A percentile compares a stretch with the other conserved stretches of the same genome.
phyloP scores from a whole-genome alignment of 1,284 basidiomycete species.

The Boletus holoroseus region DNA sequence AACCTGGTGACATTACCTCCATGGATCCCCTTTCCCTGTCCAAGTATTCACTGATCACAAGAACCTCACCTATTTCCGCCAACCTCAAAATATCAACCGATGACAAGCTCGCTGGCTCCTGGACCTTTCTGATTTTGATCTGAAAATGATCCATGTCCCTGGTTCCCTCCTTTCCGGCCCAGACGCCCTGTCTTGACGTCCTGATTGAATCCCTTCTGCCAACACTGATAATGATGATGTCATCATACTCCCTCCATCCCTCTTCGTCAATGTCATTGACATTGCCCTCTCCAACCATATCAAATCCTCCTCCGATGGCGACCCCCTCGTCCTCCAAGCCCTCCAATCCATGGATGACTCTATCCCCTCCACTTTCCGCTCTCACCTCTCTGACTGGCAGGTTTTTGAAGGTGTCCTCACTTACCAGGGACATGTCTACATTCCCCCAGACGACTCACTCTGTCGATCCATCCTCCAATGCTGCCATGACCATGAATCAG shows the following conservation, averaged over 20 bases:
- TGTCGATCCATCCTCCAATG: accelerated
- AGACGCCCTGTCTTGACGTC: neutral
- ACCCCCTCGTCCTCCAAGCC: neutral
- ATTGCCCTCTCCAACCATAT: neutral
- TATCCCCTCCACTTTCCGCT: neutral
- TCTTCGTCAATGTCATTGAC: neutral
- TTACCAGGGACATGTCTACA: neutral
- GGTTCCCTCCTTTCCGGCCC: accelerated
- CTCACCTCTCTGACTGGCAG: neutral
- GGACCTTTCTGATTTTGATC: neutral
- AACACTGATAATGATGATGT: neutral
- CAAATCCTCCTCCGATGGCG: accelerated
- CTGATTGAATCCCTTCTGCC: neutral
- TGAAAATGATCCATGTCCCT: neutral
- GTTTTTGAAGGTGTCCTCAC: neutral
- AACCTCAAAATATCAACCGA: accelerated
- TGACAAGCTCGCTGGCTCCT: neutral
- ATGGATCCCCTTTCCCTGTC: neutral
- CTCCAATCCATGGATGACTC: neutral
- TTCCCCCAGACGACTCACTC: neutral
- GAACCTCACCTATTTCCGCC: neutral
- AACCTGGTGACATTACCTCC: neutral
- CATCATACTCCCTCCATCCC: accelerated
- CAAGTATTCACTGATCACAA: neutral
- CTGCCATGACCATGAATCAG: accelerated